Evolutionary conservation across 2,329 filamentous ascomycete species (phyloP).

Genomic region (Neofusicoccum parvum): DNA sequence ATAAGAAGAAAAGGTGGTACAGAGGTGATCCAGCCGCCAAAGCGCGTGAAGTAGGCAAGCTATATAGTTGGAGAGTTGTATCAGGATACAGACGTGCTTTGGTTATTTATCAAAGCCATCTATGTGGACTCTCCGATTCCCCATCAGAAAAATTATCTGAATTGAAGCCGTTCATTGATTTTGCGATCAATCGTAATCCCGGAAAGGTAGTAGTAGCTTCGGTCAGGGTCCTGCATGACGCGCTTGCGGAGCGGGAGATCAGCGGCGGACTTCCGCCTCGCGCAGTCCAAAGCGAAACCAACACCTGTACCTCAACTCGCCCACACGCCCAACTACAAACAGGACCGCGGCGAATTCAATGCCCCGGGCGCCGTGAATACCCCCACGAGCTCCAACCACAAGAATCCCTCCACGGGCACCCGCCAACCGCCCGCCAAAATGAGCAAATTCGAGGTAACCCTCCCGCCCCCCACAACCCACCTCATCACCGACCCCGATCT

Average conservation of each 20-base stretch:
- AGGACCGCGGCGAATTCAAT: neutral
- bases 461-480: neutral
- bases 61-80: no score
- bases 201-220: neutral
- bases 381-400: neutral
- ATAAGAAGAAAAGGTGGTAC: no score
- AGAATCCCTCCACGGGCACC: neutral
- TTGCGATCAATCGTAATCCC: no score
- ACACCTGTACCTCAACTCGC: neutral
- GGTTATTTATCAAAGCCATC: no score
- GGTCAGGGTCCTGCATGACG: neutral
- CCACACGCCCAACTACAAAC: no score
- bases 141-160: no score
- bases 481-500: neutral
- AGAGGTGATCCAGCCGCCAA: no score
- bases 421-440: constrained; percentile 10
- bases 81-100: no score
- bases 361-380: no score
- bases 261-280: constrained; percentile 8
- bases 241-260: constrained; percentile 15
- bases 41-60: no score
- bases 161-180: no score
- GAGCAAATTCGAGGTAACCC: constrained; percentile 19
- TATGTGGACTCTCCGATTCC: no score
- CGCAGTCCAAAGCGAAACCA: neutral